Evolutionary conservation across 108 stramenopile species (phyloP).

Genomic region (Thalassiosira profunda): DNA sequence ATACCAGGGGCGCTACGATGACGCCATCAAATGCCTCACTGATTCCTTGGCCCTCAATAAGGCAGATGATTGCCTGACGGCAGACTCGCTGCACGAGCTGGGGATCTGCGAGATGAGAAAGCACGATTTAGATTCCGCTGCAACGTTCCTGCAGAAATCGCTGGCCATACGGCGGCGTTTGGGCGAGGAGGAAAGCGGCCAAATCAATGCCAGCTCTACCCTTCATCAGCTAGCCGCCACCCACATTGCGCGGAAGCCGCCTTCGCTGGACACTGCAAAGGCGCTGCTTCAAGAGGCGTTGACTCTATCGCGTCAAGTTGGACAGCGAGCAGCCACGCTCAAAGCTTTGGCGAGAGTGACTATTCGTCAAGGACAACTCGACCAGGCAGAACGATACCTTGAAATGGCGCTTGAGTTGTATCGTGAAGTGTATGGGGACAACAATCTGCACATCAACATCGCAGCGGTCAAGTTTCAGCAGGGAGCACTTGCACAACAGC

Average conservation of each 20-base stretch:
- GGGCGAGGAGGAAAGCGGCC: slow-evolving; percentile 19
- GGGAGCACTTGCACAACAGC: slow-evolving; percentile 64
- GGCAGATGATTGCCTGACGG: too few species aligned
- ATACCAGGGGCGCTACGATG: slow-evolving; percentile 55
- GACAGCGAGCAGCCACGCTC: slow-evolving; percentile 70
- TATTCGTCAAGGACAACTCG: slow-evolving; percentile 61
- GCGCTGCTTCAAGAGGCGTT: slow-evolving; percentile 60
- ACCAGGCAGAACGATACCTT: slow-evolving; percentile 55
- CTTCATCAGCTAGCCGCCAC: slow-evolving; percentile 73
- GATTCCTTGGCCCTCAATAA: too few species aligned
- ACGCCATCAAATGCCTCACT: slow-evolving; percentile 39
- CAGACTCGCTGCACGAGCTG: slow-evolving; percentile 61
- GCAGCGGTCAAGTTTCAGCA: slow-evolving; percentile 77
- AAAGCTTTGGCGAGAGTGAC: slow-evolving; percentile 74
- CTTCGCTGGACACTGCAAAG: slow-evolving; percentile 57
- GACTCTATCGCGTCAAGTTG: slow-evolving; percentile 56
- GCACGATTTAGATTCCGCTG: slow-evolving; percentile 62
- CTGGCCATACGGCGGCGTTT: slow-evolving; percentile 49
- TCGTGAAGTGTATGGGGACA: slow-evolving; percentile 65
- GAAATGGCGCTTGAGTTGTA: slow-evolving; percentile 65
- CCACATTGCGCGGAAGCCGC: slow-evolving; percentile 65
- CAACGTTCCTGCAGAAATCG: slow-evolving; percentile 43
- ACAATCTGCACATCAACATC: slow-evolving; percentile 63
- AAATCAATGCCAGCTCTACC: slow-evolving; percentile 54
- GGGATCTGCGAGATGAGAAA: slow-evolving; percentile 69